Conservation (phyloP, 441 rosid species). For the Pelargonium cotyledonis region DNA sequence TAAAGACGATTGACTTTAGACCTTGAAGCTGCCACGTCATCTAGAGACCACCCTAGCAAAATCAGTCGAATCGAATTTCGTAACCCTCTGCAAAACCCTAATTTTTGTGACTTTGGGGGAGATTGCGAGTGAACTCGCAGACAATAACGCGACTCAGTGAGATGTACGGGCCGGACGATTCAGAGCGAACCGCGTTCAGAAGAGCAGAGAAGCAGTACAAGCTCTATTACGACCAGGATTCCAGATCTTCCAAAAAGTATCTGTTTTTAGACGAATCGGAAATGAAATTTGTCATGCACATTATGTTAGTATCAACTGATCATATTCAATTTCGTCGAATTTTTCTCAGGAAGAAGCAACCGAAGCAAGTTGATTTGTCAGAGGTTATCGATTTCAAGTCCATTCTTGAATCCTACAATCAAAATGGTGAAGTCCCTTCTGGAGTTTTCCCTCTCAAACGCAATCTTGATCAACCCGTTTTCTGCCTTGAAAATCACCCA, state of each 20-base stretch:
- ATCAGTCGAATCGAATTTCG: background rate
- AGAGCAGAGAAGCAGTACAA: constrained; percentile 86
- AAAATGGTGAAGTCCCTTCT: constrained; percentile 39
- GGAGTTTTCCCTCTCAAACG: constrained; percentile 33
- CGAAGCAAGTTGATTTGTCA: constrained; percentile 63
- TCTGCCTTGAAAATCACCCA: constrained; percentile 57
- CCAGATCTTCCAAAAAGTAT: constrained; percentile 59
- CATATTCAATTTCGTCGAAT: background rate
- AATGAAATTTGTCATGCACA: background rate
- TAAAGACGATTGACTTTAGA: too few species aligned
- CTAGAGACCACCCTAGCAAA: too few species aligned
- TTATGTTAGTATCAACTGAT: background rate
- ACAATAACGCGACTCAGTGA: background rate
- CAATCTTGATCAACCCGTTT: constrained; percentile 35
- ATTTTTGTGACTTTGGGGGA: background rate
- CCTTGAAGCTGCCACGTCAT: too few species aligned
- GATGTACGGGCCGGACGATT: constrained; percentile 61
- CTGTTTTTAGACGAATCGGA: constrained; percentile 9
- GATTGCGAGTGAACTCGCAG: constrained; percentile 5
- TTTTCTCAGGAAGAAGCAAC: constrained; percentile 60
- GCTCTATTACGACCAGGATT: constrained; percentile 52
- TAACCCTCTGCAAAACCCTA: constrained; percentile 21
- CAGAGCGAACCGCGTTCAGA: constrained; percentile 66
- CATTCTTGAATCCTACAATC: constrained; percentile 34
- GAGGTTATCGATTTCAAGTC: constrained; percentile 59